A percentile compares a stretch with the other conserved stretches of the same genome.
phyloP scores from a whole-genome alignment of 208 protist genomes.

The Acanthamoeba healyi region DNA sequence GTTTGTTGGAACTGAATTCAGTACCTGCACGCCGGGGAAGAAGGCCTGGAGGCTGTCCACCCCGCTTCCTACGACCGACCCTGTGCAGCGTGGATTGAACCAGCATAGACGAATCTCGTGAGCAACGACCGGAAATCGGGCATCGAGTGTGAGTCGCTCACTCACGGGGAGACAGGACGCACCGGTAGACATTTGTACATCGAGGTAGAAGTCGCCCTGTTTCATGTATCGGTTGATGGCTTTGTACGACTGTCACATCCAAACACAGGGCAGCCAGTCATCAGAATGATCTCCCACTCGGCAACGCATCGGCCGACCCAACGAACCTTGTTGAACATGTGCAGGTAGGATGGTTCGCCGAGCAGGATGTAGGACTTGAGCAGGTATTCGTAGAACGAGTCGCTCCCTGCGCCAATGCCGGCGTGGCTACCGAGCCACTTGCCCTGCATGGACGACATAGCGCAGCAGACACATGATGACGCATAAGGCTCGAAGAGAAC shows the following conservation, averaged over 20 bases:
- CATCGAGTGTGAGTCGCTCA: too few species aligned
- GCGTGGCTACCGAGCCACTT: constrained; percentile 11
- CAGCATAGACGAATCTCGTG: too few species aligned
- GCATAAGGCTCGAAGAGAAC: too few species aligned
- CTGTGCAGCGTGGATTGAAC: background rate
- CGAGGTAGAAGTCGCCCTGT: constrained; percentile 86
- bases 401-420: constrained; percentile 89
- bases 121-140: background rate
- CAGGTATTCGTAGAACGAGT: constrained; percentile 93
- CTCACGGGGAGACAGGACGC: too few species aligned
- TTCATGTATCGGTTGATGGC: constrained; percentile 76
- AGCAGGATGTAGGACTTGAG: constrained; percentile 91
- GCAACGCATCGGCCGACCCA: too few species aligned
- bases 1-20: too few species aligned
- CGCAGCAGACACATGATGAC: too few species aligned
- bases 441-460: background rate
- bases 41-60: constrained; percentile 86
- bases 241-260: constrained; percentile 48
- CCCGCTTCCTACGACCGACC: constrained; percentile 81
- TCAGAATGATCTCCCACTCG: background rate
- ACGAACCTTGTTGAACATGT: constrained; percentile 77
- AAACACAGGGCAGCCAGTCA: background rate
- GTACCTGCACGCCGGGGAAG: constrained; percentile 47
- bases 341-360: constrained; percentile 84
- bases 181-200: constrained; percentile 87